These are phyloP conservation scores for Puccinellia tenuiflora DNA, from an alignment of 176 grass and related monocot species.

Conservation along the genomic window DNA sequence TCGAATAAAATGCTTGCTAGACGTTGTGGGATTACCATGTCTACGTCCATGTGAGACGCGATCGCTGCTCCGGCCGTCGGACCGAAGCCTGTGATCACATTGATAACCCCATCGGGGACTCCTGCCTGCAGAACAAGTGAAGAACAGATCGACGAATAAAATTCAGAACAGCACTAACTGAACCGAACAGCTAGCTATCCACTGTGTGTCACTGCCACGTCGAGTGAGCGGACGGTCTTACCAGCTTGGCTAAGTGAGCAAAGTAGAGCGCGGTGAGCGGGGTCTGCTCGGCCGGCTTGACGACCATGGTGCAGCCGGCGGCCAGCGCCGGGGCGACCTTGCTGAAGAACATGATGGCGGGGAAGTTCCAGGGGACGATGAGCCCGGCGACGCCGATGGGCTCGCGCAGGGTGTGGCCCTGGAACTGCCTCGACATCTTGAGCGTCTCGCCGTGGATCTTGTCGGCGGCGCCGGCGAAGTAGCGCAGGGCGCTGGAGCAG, in stretches of 20 bases:
- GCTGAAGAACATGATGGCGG: slow-evolving; percentile 41
- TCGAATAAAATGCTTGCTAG: neutral
- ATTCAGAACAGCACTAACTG: neutral
- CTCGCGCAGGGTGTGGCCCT: slow-evolving; percentile 46
- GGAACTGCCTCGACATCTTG: slow-evolving; percentile 38
- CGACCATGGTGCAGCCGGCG: slow-evolving; percentile 52
- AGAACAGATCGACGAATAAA: neutral
- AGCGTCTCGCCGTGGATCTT: slow-evolving; percentile 93
- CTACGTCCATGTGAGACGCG: slow-evolving; percentile 59
- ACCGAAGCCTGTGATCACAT: slow-evolving; percentile 52
- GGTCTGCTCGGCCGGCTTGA: slow-evolving; percentile 56
- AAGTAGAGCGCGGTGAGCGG: slow-evolving; percentile 38
- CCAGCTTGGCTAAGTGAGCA: slow-evolving; percentile 41
- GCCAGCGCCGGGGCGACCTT: slow-evolving; percentile 46
- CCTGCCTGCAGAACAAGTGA: slow-evolving; percentile 25
- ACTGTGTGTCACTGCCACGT: neutral
- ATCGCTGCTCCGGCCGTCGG: slow-evolving; percentile 53
- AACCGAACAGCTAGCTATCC: neutral
- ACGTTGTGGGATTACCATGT: slow-evolving; percentile 21
- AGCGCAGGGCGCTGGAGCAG: slow-evolving; percentile 23
- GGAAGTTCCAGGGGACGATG: slow-evolving; percentile 59
- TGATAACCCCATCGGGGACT: slow-evolving; percentile 52
- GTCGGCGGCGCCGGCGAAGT: slow-evolving; percentile 73
- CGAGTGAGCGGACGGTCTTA: neutral
- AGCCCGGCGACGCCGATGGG: slow-evolving; percentile 49